Evolutionary conservation across 2,329 filamentous ascomycete species (phyloP), one percentile per base, ranked within the genome.

Genomic region (Talaromyces piceae): DNA sequence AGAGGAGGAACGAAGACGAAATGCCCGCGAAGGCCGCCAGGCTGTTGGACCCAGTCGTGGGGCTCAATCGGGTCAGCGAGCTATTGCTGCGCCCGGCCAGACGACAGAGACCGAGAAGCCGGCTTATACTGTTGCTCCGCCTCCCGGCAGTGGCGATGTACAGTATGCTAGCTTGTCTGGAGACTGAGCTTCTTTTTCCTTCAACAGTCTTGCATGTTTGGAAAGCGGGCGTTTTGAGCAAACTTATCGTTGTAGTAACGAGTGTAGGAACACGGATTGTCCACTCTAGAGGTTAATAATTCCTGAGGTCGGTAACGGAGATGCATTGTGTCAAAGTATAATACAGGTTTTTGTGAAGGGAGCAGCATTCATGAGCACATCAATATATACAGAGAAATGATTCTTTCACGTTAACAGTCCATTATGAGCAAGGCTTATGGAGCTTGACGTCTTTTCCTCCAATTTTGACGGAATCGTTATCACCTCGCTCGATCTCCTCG

Each of bases 381-480:
- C 16, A 54, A 16, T 57, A 43, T 43, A 53, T 61, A 60, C 56
- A 57, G 64, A 52, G 65, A 57, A 51, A 47, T 23, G 25, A n/a
- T n/a, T 3, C 5, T 2, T 2, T 7, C n/a, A 9, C 7, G 16
- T 28, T 37, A 9, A 22, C n/a, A 33, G 31, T 12, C 16, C 7
- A 41, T 53, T n/a, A 68, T 22, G 68, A 69, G 54, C 71, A 73
- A 41, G 68, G 61, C 59, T 72, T 71, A 41, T 69, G 67, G 49
- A 71, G 62, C 59, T 70, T 72, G 31, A 71, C 65, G 16, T 60
- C 57, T 58, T 68, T 59, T 28, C 62, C 61, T 1, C 71, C 75
- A 47, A 82, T 75, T 70, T 91, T 94, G 62, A 96, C 82, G 28
- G 85, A 88, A 60, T 96, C 90, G 65, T 98, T 98, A 71, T 97